Percentiles rank a stretch among this genome's conserved stretches.
Evolutionary conservation across 495 filamentous ascomycete species (phyloP).

Genomic region (Penicillium pancosmium): DNA sequence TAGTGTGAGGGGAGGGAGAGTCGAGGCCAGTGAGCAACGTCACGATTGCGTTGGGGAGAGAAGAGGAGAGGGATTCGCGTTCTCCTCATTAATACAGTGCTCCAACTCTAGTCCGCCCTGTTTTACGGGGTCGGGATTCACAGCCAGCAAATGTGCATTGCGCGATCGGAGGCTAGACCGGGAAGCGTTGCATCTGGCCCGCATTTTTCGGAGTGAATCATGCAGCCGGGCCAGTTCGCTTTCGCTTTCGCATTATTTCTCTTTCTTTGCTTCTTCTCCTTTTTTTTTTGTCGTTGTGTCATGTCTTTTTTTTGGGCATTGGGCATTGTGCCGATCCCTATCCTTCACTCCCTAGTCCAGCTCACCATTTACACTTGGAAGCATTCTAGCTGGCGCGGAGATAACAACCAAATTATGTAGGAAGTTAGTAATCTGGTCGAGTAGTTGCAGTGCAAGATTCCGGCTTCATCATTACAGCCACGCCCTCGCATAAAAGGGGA

Average conservation of each 20-base stretch:
- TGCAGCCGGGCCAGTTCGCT: too few relatives aligned
- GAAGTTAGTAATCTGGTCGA: not conserved
- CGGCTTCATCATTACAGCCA: not conserved
- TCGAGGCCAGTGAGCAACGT: not conserved
- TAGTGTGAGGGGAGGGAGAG: constrained; percentile 16
- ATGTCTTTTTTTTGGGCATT: not conserved
- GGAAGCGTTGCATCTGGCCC: not conserved
- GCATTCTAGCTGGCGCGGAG: not conserved
- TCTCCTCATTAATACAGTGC: not conserved
- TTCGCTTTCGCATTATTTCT: not conserved
- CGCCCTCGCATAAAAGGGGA: not conserved
- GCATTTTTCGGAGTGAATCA: not conserved
- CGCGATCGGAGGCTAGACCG: not conserved
- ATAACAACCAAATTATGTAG: not conserved
- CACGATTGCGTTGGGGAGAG: not conserved
- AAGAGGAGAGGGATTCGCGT: not conserved
- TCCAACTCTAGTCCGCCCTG: not conserved
- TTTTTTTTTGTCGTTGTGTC: too few relatives aligned
- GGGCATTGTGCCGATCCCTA: too few relatives aligned
- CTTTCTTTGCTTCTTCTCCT: too few relatives aligned
- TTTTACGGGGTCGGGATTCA: not conserved
- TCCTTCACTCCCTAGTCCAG: too few relatives aligned
- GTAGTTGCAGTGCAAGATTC: not conserved
- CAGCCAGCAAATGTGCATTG: constrained; percentile 1
- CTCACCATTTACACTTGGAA: not conserved